Evolutionary conservation across 1,284 basidiomycete species (phyloP).

Genomic region (Ceratobasidium theobromae): DNA sequence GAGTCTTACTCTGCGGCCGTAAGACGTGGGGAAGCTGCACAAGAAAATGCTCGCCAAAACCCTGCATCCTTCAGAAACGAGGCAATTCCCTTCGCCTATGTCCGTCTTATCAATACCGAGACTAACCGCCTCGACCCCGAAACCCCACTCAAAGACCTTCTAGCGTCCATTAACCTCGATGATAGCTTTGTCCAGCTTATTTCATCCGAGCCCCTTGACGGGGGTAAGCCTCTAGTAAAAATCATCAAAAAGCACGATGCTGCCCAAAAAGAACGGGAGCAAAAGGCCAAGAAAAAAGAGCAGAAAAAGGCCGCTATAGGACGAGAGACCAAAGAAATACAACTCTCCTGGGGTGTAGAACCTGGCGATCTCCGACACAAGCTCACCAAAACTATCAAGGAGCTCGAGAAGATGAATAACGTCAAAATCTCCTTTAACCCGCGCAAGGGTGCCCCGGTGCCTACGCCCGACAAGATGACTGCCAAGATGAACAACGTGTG

Average conservation of each 20-base stretch:
- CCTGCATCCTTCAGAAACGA: conserved; percentile 33
- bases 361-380: conserved; percentile 67
- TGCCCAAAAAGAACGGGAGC: conserved; percentile 40
- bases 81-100: conserved; percentile 35
- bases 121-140: conserved; percentile 34
- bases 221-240: conserved; percentile 31
- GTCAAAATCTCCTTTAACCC: conserved; percentile 57
- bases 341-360: conserved; percentile 68
- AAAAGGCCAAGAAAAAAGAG: conserved; percentile 42
- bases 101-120: conserved; percentile 36
- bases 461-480: conserved; percentile 5
- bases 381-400: conserved; percentile 57
- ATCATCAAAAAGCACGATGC: conserved; percentile 37
- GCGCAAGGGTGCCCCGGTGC: conserved; percentile 32
- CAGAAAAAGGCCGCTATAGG: conserved; percentile 36
- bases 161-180: conserved; percentile 31
- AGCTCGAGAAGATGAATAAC: conserved; percentile 60
- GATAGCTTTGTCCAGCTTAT: conserved; percentile 33
- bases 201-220: conserved; percentile 3
- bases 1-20: conserved; percentile 1
- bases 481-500: conserved; percentile 18
- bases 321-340: conserved; percentile 62
- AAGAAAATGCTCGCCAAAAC: background rate
- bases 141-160: conserved; percentile 18
- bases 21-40: conserved; percentile 24